These are phyloP conservation scores for Saccharomyces uvarum DNA, from an alignment of 1,139 yeast species.

Conservation along the genomic window DNA sequence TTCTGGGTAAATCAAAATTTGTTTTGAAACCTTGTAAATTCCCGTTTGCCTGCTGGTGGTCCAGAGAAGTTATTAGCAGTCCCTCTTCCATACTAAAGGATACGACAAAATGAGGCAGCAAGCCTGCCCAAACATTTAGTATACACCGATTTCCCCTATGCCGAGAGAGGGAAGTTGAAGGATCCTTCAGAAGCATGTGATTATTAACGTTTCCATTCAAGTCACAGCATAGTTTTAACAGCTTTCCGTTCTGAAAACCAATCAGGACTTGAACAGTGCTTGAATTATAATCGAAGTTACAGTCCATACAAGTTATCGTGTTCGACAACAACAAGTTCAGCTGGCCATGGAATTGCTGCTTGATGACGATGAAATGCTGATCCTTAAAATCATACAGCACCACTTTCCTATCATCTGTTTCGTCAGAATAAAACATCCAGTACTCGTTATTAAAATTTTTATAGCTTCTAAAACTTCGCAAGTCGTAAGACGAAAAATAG, in stretches of 20 bases:
- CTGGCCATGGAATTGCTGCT: conserved; percentile 1
- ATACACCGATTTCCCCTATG: not conserved
- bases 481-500: not conserved
- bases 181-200: not conserved
- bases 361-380: not conserved
- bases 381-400: not conserved
- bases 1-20: not conserved
- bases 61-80: not conserved
- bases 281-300: not conserved
- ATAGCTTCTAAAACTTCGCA: not conserved
- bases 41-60: not conserved
- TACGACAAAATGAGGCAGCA: conserved; percentile 2
- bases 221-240: not conserved
- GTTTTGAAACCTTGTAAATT: not conserved
- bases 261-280: not conserved
- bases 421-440: not conserved
- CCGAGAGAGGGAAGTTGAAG: not conserved
- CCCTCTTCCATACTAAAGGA: conserved; percentile 4
- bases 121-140: not conserved
- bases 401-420: not conserved
- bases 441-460: not conserved
- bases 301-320: not conserved
- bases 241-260: not conserved
- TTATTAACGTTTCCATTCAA: not conserved
- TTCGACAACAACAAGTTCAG: not conserved